Evolutionary conservation across 805 yeast species (phyloP).

Genomic region (Lachancea nothofagi): DNA sequence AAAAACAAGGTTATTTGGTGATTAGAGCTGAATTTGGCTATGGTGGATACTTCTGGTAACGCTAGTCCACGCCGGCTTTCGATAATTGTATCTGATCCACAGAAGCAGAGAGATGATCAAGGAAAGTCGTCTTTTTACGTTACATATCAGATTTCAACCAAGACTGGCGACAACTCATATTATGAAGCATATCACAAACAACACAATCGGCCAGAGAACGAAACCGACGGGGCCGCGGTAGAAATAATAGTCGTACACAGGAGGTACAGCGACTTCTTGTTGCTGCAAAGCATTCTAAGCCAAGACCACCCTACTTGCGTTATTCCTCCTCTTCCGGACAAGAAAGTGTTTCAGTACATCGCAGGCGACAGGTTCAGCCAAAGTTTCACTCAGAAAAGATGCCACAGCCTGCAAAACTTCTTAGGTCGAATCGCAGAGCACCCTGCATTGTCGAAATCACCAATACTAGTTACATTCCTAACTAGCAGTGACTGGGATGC

Average conservation of each 20-base stretch:
- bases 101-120: slow-evolving; percentile 27
- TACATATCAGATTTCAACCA: slow-evolving; percentile 32
- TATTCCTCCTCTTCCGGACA: slow-evolving; percentile 92
- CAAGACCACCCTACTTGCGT: slow-evolving; percentile 81
- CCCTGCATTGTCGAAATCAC: slow-evolving; percentile 63
- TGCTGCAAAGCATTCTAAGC: slow-evolving; percentile 64
- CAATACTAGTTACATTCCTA: slow-evolving; percentile 40
- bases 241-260: slow-evolving; percentile 38
- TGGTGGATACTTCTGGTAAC: not conserved
- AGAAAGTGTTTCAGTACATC: slow-evolving; percentile 82
- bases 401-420: slow-evolving; percentile 74
- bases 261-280: slow-evolving; percentile 82
- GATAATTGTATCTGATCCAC: slow-evolving; percentile 33
- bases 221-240: slow-evolving; percentile 13
- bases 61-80: slow-evolving; percentile 1
- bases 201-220: not conserved
- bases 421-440: slow-evolving; percentile 68
- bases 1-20: no score
- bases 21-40: not conserved
- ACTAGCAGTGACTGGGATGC: slow-evolving; percentile 33
- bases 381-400: slow-evolving; percentile 78
- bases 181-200: slow-evolving; percentile 15
- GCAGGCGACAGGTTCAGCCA: slow-evolving; percentile 89
- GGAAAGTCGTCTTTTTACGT: slow-evolving; percentile 25
- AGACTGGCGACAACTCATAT: slow-evolving; percentile 27